phyloP scores from a whole-genome alignment of 441 rosid species.

The Brassica balearica region DNA sequence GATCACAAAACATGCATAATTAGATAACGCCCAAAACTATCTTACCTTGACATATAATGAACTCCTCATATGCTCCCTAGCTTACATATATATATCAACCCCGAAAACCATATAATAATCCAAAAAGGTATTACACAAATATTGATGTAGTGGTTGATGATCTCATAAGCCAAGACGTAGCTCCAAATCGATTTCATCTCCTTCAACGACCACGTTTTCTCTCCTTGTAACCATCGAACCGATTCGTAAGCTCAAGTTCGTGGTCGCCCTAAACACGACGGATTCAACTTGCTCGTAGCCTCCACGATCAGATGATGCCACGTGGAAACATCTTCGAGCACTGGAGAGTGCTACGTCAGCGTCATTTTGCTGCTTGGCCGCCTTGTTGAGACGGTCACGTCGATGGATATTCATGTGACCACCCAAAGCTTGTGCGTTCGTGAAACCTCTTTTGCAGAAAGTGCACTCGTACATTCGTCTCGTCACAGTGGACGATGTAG shows the following conservation, averaged over 20 bases:
- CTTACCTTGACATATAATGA: slow-evolving; percentile 31
- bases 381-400: slow-evolving; percentile 60
- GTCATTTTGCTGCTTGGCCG: slow-evolving; percentile 50
- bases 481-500: slow-evolving; percentile 34
- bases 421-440: slow-evolving; percentile 73
- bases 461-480: slow-evolving; percentile 57
- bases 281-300: slow-evolving; percentile 40
- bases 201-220: slow-evolving; percentile 40
- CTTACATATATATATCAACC: slow-evolving; percentile 28
- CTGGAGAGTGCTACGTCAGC: slow-evolving; percentile 34
- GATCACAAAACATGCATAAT: slow-evolving; percentile 31
- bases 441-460: slow-evolving; percentile 72
- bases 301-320: slow-evolving; percentile 27
- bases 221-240: slow-evolving; percentile 40
- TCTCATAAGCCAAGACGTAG: slow-evolving; percentile 9
- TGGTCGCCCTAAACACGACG: slow-evolving; percentile 28
- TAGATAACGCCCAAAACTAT: slow-evolving; percentile 29
- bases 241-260: slow-evolving; percentile 39
- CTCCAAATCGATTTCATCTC: slow-evolving; percentile 48
- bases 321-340: slow-evolving; percentile 36
- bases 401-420: slow-evolving; percentile 81
- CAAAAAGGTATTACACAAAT: slow-evolving; percentile 33
- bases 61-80: slow-evolving; percentile 35
- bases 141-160: slow-evolving; percentile 4
- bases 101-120: slow-evolving; percentile 29